Conservation (phyloP, 257 asterid genomes). For the Solanum pinnatisectum region DNA sequence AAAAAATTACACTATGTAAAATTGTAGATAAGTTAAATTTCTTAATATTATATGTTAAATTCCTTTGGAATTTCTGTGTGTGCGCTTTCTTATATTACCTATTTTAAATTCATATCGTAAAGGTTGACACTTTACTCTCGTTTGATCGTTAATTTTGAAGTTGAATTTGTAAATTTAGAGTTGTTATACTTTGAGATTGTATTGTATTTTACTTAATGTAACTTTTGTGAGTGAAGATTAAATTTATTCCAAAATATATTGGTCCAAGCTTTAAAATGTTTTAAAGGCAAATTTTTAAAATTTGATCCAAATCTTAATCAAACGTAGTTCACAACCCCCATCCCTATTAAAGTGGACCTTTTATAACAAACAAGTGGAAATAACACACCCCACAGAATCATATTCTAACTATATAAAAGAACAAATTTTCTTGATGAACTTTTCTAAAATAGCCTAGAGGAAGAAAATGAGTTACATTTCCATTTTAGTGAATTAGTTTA, state of each 20-base stretch:
- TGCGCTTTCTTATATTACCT: neutral
- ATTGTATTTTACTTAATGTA: neutral
- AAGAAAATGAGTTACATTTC: neutral
- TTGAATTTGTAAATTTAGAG: too few species aligned
- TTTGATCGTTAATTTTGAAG: too few species aligned
- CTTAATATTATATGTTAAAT: too few species aligned
- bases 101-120: too few species aligned
- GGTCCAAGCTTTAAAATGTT: neutral
- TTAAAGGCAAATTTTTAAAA: too few species aligned
- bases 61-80: neutral
- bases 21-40: neutral
- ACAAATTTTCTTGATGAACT: neutral
- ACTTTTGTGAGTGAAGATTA: neutral
- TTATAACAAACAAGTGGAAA: neutral
- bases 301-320: too few species aligned
- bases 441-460: neutral
- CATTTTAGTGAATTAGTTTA: neutral
- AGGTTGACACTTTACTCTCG: too few species aligned
- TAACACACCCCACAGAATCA: neutral
- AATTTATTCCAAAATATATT: neutral
- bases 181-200: too few species aligned
- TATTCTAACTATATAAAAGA: neutral
- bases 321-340: neutral
- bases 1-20: too few species aligned
- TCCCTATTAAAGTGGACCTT: neutral